These are phyloP conservation scores for Adansonia grandidieri DNA, from an alignment of 441 rosid genomes.

Conservation along the genomic window DNA sequence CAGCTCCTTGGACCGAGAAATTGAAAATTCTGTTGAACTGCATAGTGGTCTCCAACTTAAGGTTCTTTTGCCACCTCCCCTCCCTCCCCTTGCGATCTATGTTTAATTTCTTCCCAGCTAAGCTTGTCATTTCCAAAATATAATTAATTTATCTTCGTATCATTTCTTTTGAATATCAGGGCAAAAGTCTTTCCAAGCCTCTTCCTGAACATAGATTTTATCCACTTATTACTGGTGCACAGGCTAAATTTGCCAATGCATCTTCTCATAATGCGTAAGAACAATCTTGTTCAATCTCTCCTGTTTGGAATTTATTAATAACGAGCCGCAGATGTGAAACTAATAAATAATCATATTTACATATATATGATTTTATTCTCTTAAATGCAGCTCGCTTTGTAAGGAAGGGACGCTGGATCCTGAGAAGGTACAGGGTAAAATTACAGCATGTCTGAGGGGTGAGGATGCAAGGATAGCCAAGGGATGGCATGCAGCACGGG, in stretches of 20 bases:
- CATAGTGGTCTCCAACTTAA: constrained; percentile 37
- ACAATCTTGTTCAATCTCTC: background rate
- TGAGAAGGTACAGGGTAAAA: constrained; percentile 53
- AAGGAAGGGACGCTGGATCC: constrained; percentile 42
- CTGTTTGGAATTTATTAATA: background rate
- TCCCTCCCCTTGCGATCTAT: too few relatives aligned
- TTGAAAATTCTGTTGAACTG: constrained; percentile 44
- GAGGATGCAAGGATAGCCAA: constrained; percentile 39
- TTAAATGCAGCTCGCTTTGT: constrained; percentile 50
- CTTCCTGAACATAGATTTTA: constrained; percentile 32
- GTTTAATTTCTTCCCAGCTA: background rate
- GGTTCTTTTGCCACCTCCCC: constrained; percentile 24
- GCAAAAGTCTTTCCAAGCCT: constrained; percentile 41
- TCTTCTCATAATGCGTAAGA: background rate
- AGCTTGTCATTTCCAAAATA: background rate
- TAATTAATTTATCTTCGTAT: background rate
- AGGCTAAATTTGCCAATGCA: constrained; percentile 35
- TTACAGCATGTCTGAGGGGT: constrained; percentile 55
- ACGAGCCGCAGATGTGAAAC: background rate
- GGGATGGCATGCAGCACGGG: constrained; percentile 45
- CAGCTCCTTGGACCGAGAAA: constrained; percentile 55
- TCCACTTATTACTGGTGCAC: constrained; percentile 36
- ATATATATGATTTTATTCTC: background rate
- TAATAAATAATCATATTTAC: too few relatives aligned
- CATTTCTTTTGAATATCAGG: constrained; percentile 23